A percentile compares a stretch with the other conserved stretches of the same genome.
phyloP scores from a whole-genome alignment of 345 rosid species.

The Crucihimalaya himalaica region DNA sequence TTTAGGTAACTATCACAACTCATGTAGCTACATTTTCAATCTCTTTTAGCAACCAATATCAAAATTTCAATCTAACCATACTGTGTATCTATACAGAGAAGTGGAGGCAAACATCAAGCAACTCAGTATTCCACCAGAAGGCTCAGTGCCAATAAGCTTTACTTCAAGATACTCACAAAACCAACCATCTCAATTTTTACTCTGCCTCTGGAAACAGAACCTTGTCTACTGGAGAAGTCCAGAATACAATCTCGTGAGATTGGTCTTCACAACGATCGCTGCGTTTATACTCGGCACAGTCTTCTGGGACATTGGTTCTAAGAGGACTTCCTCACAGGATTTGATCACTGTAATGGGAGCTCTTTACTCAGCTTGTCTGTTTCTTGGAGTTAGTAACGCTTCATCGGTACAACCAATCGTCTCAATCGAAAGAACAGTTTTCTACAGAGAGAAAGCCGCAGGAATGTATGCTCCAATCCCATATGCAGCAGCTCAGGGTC shows the following conservation, averaged over 20 bases:
- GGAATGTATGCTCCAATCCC: constrained; percentile 80
- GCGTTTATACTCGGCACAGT: constrained; percentile 76
- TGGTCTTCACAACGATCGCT: constrained; percentile 56
- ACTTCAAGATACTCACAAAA: constrained; percentile 57
- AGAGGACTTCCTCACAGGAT: constrained; percentile 61
- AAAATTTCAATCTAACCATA: not conserved
- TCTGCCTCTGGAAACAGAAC: constrained; percentile 81
- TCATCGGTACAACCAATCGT: constrained; percentile 90
- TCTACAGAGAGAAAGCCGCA: constrained; percentile 91
- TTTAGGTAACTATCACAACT: constrained; percentile 51
- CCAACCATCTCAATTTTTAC: constrained; percentile 53
- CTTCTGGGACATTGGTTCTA: constrained; percentile 76
- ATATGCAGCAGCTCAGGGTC: constrained; percentile 87
- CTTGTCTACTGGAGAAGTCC: constrained; percentile 98
- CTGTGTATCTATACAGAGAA: constrained; percentile 45
- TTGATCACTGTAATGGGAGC: constrained; percentile 77
- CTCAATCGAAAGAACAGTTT: constrained; percentile 84
- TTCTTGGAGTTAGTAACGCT: constrained; percentile 86
- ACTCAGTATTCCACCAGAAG: constrained; percentile 61
- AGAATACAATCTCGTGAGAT: constrained; percentile 69
- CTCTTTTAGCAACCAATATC: not conserved
- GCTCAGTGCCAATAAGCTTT: constrained; percentile 65
- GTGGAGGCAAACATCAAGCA: constrained; percentile 64
- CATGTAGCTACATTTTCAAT: not conserved
- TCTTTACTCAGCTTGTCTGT: constrained; percentile 75